Base-by-base conservation (phyloP, 345 rosid genomes). In the Eucalyptus curtisii region DNA sequence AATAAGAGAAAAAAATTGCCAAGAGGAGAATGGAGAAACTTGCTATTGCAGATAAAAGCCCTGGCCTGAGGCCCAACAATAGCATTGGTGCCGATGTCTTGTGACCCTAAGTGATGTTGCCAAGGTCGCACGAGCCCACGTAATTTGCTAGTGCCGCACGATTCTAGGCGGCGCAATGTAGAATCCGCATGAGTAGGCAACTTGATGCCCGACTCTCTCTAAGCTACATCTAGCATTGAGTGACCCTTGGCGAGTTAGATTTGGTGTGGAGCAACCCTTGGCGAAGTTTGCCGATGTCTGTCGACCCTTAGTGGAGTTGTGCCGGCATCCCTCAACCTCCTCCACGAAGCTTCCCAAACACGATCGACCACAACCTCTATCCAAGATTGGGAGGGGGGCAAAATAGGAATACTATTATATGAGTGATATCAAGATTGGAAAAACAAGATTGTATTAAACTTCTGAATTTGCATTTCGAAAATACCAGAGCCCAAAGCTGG, bases 31-130 rank as follows among this genome's bases (percentile, higher is more conserved):
- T 16, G 17, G 7, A 50, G 53, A 6, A 50, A 50, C 53, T 16
- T 44, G 45, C 5, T 7, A 16, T 16, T 49, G 7, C 13, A 55
- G 6, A 10, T 24, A 4, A 55, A 59, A 59, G 4, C 15, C 40
- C 40, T 37, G 0, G 8, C 8, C 0, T 17, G 24, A 9, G 55
- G 55, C 55, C 7, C 9, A 19, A 52, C 24, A 52, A 7, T 52
- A 52, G 55, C 22, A 52, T 7, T 3, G 4, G 55, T 52, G 3
- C 9, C 1, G 9, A 52, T 3, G 24, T 52, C 3, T 7, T 19
- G 22, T 52, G 55, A 52, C 22, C 22, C 55, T 52, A 52, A 19
- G 55, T 52, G 24, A 52, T 52, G 55, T 2, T 19, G 66, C n/a
- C 7, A 12, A 59, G 66, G 66, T 5, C 7, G 12, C 13, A 13